phyloP scores from a whole-genome alignment of 305 asterid species.

The Fraxinus dipetala region DNA sequence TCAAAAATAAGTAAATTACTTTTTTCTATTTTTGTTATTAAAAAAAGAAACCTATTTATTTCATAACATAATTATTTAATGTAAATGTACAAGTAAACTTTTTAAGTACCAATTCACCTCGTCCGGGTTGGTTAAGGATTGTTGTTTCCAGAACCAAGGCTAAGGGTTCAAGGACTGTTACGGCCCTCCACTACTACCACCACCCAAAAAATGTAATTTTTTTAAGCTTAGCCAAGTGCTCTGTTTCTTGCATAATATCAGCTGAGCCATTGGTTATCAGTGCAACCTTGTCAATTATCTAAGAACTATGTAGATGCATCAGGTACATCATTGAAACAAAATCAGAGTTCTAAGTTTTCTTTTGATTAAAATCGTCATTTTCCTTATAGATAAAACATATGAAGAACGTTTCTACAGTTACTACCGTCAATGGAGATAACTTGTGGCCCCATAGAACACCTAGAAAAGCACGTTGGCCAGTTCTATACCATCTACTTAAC shows the following conservation, averaged over 20 bases:
- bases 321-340: neutral
- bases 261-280: neutral
- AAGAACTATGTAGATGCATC: neutral
- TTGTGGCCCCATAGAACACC: neutral
- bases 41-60: neutral
- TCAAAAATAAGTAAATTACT: neutral
- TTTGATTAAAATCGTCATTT: neutral
- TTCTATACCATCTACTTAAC: constrained; percentile 7
- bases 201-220: neutral
- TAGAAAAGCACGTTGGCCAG: neutral
- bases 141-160: neutral
- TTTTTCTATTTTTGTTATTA: neutral
- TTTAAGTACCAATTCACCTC: neutral
- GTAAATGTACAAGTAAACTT: neutral
- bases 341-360: neutral
- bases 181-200: neutral
- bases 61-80: neutral
- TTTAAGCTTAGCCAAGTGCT: neutral
- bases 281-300: neutral
- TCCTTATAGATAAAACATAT: neutral
- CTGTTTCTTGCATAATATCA: neutral
- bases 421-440: neutral
- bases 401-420: neutral
- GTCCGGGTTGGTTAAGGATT: neutral
- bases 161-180: neutral